phyloP scores from a whole-genome alignment of 306 rosid genomes.

The Spatholobus suberectus region DNA sequence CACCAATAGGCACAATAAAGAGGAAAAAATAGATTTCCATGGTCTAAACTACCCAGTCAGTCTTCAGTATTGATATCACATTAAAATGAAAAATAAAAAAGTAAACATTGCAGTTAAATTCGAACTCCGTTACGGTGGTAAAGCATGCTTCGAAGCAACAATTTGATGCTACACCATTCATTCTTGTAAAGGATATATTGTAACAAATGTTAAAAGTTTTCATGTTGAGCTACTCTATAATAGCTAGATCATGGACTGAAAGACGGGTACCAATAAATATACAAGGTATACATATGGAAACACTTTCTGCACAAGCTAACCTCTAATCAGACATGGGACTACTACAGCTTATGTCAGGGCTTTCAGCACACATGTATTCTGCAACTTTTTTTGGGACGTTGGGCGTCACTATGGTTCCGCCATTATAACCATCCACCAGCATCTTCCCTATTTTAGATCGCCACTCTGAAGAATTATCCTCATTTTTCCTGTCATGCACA shows the following conservation, averaged over 20 bases:
- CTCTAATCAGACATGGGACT: conserved; percentile 45
- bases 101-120: neutral
- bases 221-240: neutral
- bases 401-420: conserved; percentile 58
- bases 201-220: neutral
- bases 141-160: neutral
- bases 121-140: neutral
- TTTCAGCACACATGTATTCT: conserved; percentile 48
- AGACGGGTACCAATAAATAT: conserved; percentile 2
- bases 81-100: too few species aligned
- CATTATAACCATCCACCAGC: conserved; percentile 72
- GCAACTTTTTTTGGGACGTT: conserved; percentile 56
- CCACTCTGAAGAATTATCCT: conserved; percentile 78
- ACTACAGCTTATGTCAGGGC: conserved; percentile 49
- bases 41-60: too few species aligned
- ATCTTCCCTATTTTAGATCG: conserved; percentile 80
- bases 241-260: neutral
- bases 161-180: neutral
- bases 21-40: too few species aligned
- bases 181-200: neutral
- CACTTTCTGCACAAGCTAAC: conserved; percentile 33
- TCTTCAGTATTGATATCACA: too few species aligned
- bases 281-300: neutral
- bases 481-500: conserved; percentile 77
- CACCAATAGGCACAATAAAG: too few species aligned